Conservation (phyloP, 441 rosid genomes). For the Viola pubescens region DNA sequence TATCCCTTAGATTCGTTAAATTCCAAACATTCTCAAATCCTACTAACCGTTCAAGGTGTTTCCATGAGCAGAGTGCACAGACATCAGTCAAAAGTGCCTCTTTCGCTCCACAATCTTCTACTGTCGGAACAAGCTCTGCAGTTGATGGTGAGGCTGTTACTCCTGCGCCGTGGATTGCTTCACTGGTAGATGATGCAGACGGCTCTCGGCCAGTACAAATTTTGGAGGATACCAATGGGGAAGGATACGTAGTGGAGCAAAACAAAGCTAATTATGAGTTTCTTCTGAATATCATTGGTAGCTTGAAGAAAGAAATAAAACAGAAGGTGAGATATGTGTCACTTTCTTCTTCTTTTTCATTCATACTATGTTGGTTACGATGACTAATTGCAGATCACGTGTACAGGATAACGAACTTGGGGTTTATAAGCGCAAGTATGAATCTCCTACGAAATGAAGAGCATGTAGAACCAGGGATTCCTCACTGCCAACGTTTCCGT, state of each 20-base stretch:
- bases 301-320: constrained; percentile 32
- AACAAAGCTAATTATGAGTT: constrained; percentile 30
- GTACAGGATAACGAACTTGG: constrained; percentile 23
- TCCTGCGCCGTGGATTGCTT: constrained; percentile 31
- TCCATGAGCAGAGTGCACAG: constrained; percentile 17
- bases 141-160: constrained; percentile 19
- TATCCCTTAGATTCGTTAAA: not conserved
- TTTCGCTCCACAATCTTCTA: constrained; percentile 14
- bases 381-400: constrained; percentile 4
- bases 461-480: not conserved
- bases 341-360: not conserved
- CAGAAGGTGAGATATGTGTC: constrained; percentile 20
- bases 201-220: constrained; percentile 16
- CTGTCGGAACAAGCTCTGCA: constrained; percentile 19
- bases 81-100: constrained; percentile 10
- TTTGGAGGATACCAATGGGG: constrained; percentile 24
- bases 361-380: constrained; percentile 3
- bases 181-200: constrained; percentile 22
- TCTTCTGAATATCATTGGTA: constrained; percentile 27
- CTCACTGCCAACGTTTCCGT: not conserved
- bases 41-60: not conserved
- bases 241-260: constrained; percentile 39
- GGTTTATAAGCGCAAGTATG: constrained; percentile 3
- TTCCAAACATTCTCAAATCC: not conserved
- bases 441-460: not conserved